Conservation (phyloP, 176 grass and related monocot species). For the Hsuehochloa calcarea region DNA sequence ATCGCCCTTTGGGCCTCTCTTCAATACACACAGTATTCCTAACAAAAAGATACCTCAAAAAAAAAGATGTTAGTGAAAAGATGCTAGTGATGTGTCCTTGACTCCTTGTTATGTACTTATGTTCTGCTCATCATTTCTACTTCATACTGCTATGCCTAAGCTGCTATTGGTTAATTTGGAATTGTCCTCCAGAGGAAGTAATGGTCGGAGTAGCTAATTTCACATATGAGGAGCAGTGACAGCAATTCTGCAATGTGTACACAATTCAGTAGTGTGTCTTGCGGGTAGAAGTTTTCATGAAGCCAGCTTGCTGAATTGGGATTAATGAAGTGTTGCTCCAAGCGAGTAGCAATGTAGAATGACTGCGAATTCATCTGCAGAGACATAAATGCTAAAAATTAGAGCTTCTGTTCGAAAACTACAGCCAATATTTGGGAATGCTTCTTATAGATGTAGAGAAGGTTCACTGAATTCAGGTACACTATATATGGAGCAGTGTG, state of each 20-base stretch:
- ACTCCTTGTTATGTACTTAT: neutral
- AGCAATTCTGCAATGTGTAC: neutral
- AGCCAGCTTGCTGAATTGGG: neutral
- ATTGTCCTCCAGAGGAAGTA: neutral
- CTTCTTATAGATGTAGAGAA: neutral
- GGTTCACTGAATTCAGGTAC: neutral
- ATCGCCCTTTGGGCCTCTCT: too few relatives aligned
- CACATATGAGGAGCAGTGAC: neutral
- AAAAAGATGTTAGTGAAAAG: neutral
- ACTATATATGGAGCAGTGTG: neutral
- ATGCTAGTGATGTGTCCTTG: neutral
- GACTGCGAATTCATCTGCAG: neutral
- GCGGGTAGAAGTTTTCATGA: neutral
- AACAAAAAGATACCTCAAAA: neutral
- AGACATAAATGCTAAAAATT: neutral
- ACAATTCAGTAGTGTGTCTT: too few relatives aligned
- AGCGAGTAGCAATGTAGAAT: neutral
- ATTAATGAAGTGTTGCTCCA: neutral
- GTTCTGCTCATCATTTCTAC: neutral
- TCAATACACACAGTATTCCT: too few relatives aligned
- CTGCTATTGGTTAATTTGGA: neutral
- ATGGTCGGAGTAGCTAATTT: neutral
- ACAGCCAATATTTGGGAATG: neutral
- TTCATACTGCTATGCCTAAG: neutral
- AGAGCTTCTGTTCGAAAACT: neutral